phyloP scores from a whole-genome alignment of 805 yeast genomes.

The Blastobotrys parvus region DNA sequence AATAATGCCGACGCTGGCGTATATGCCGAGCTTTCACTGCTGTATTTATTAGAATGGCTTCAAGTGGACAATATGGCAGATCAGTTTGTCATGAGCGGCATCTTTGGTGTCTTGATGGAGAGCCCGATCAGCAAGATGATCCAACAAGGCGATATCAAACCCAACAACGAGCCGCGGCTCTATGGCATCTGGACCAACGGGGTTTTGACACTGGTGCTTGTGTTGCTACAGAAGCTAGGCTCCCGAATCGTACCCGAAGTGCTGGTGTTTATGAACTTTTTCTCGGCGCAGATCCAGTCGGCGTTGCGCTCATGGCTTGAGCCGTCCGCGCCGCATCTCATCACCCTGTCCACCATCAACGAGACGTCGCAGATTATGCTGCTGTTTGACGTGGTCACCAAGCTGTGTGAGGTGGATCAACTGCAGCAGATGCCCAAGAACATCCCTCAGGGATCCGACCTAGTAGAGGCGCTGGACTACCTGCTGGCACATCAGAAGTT shows the following conservation, averaged over 20 bases:
- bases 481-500: constrained; percentile 82
- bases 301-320: constrained; percentile 61
- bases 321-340: constrained; percentile 38
- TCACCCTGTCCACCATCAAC: constrained; percentile 42
- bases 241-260: constrained; percentile 55
- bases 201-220: constrained; percentile 56
- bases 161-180: constrained; percentile 44
- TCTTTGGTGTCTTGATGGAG: constrained; percentile 61
- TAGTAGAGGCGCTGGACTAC: constrained; percentile 56
- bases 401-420: constrained; percentile 45
- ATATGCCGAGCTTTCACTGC: constrained; percentile 63
- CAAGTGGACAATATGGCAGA: constrained; percentile 57
- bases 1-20: constrained; percentile 48
- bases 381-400: constrained; percentile 48
- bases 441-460: constrained; percentile 39
- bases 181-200: constrained; percentile 87
- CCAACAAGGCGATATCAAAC: constrained; percentile 54
- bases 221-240: constrained; percentile 56
- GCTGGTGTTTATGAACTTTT: constrained; percentile 52
- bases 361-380: constrained; percentile 65
- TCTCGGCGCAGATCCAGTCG: constrained; percentile 54
- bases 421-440: constrained; percentile 9
- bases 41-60: constrained; percentile 62
- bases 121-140: constrained; percentile 62
- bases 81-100: constrained; percentile 51